Evolutionary conservation across 768 basidiomycete species (phyloP), one percentile per base, ranked within the genome.

Genomic region (Boletus fagicola): DNA sequence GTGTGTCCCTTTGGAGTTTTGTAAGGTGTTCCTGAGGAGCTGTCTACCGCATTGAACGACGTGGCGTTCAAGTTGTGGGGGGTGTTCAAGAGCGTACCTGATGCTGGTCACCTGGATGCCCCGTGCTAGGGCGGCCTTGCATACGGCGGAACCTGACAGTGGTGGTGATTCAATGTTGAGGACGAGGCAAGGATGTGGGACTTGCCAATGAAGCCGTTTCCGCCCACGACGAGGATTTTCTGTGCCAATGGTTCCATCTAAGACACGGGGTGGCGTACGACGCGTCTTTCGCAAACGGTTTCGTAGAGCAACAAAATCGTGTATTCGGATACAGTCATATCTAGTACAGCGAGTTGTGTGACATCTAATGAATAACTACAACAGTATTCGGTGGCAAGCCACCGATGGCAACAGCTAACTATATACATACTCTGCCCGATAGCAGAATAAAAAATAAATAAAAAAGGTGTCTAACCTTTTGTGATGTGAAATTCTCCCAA

Each of bases 181-280:
- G 28, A 28, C 28, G 22, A 28, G 24, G 31, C 44, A 51, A 57
- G 26, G 28, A 22, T 36, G 16, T 0, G 22, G 75, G 12, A 57
- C 75, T 58, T 62, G 90, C 95, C 96, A 66, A 99, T 85, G 77
- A 97, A 98, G 6, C 97, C 97, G 76, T 97, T 97, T 45, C 97
- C 97, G n/a, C 97, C 97, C 2, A 98, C 83, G 42, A 99, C 93
- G n/a, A 98, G 84, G 38, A 98, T 80, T 66, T 79, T 88, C 53
- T 77, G 81, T 51, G 78, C 54, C 24, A 78, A n/a, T 40, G 61
- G 53, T 53, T 53, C n/a, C 68, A 70, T 70, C 15, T 6, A 33
- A 40, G 24, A 55, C 49, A 16, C 47, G 24, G 15, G 20, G 40
- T 54, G 24, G 46, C 60, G 51, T 24, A 39, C 4, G 5, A 42